phyloP scores from a whole-genome alignment of 495 filamentous ascomycete species.

The Penicillium roqueforti region DNA sequence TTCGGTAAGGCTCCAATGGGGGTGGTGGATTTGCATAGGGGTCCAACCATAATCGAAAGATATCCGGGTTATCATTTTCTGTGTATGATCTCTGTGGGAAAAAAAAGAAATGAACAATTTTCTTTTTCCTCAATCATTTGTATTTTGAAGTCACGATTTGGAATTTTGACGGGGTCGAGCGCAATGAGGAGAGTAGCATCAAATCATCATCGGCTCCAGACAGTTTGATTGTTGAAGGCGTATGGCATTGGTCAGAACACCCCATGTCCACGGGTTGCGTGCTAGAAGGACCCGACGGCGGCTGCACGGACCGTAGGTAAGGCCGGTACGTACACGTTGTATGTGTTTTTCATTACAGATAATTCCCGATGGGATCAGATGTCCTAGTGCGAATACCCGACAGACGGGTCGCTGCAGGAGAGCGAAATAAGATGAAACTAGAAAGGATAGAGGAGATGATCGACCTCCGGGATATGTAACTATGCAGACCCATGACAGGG shows the following conservation, averaged over 20 bases:
- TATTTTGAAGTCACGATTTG: slow-evolving; percentile 7
- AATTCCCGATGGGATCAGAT: slow-evolving; percentile 34
- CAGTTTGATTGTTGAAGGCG: slow-evolving; percentile 31
- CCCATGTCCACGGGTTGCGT: slow-evolving; percentile 39
- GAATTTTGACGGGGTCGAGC: slow-evolving; percentile 9
- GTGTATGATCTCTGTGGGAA: background rate
- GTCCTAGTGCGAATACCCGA: slow-evolving; percentile 38
- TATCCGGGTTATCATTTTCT: slow-evolving; percentile 4
- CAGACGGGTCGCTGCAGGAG: slow-evolving; percentile 38
- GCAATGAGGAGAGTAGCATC: slow-evolving; percentile 24
- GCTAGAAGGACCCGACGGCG: slow-evolving; percentile 24
- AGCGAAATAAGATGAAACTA: slow-evolving; percentile 43
- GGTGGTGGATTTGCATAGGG: slow-evolving; percentile 21
- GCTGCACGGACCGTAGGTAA: slow-evolving; percentile 29
- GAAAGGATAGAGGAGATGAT: slow-evolving; percentile 36
- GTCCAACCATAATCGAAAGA: slow-evolving; percentile 25
- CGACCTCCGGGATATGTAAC: slow-evolving; percentile 28
- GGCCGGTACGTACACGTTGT: slow-evolving; percentile 8
- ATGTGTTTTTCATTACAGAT: slow-evolving; percentile 30
- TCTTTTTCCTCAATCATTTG: slow-evolving; percentile 8
- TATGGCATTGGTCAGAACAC: slow-evolving; percentile 30
- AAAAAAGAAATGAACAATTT: background rate
- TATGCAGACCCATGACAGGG: slow-evolving; percentile 38
- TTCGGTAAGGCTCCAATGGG: slow-evolving; percentile 22
- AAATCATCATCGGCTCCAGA: slow-evolving; percentile 22